Percentiles rank a stretch among this genome's conserved stretches.
These are phyloP conservation scores for Aspergillus affinis DNA, from an alignment of 495 filamentous ascomycete species.

Conservation along the genomic window DNA sequence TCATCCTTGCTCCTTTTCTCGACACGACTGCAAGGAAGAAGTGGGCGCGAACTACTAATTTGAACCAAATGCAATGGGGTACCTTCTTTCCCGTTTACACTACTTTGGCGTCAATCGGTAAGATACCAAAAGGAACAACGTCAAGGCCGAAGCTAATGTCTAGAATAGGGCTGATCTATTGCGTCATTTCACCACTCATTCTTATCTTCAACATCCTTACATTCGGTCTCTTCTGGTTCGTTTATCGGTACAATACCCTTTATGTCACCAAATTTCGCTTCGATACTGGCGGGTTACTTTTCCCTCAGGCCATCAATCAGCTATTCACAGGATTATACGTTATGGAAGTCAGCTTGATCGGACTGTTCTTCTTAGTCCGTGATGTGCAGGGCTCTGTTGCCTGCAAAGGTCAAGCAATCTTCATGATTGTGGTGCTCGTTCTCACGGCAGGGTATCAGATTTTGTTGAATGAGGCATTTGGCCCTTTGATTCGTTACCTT, in stretches of 20 bases:
- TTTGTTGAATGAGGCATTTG: constrained; percentile 81
- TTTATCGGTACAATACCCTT: constrained; percentile 93
- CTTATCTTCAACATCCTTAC: constrained; percentile 92
- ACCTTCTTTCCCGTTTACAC: constrained; percentile 95
- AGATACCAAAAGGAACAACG: constrained; percentile 16
- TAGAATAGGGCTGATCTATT: constrained; percentile 73
- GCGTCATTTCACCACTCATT: constrained; percentile 85
- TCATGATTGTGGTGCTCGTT: constrained; percentile 76
- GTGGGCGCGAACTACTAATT: constrained; percentile 77
- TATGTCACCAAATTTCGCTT: constrained; percentile 90
- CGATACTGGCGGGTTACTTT: constrained; percentile 92
- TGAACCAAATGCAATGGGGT: constrained; percentile 84
- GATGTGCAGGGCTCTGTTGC: constrained; percentile 56
- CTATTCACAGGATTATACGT: constrained; percentile 93
- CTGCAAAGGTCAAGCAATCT: constrained; percentile 80
- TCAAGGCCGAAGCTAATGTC: constrained; percentile 12
- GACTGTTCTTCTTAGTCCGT: constrained; percentile 83
- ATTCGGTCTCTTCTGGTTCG: constrained; percentile 92
- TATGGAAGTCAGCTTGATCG: constrained; percentile 89
- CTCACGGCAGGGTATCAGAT: constrained; percentile 80
- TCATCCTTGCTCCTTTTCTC: constrained; percentile 70
- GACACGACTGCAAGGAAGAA: constrained; percentile 89
- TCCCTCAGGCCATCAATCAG: constrained; percentile 92
- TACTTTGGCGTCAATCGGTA: constrained; percentile 88
- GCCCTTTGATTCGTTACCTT: constrained; percentile 81